Percentiles rank a stretch among this genome's conserved stretches.
Evolutionary conservation across 768 basidiomycete species (phyloP).

Genomic region (Suillus spraguei): DNA sequence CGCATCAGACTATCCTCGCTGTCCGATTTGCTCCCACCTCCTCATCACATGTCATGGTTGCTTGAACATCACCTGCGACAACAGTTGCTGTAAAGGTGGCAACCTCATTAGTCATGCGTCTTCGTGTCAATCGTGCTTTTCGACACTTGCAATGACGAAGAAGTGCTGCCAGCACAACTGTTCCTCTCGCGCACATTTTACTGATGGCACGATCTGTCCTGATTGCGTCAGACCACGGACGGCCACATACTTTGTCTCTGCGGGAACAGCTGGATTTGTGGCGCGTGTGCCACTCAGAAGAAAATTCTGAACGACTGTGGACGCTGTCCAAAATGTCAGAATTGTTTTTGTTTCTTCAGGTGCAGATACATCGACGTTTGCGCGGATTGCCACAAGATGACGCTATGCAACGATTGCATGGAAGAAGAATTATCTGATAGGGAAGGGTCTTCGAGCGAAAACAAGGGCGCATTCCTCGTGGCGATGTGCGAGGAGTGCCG

Average conservation of each 20-base stretch:
- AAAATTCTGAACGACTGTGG: background rate
- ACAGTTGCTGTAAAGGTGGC: too few relatives aligned
- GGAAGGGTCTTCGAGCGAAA: background rate
- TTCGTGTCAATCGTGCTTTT: background rate
- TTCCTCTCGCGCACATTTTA: background rate
- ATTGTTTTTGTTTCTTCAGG: slow-evolving; percentile 19
- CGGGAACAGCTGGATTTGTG: background rate
- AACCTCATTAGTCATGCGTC: background rate
- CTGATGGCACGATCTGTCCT: background rate
- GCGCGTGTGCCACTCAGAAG: background rate
- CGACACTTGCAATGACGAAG: background rate
- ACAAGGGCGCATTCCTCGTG: background rate
- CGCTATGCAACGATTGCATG: slow-evolving; percentile 27
- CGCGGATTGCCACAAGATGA: slow-evolving; percentile 21
- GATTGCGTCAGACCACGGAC: background rate
- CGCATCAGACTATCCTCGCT: too few relatives aligned
- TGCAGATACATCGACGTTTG: slow-evolving; percentile 31
- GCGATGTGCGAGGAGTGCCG: background rate
- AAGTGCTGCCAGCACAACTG: background rate
- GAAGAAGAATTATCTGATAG: slow-evolving; percentile 22
- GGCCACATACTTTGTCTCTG: background rate
- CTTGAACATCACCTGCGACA: background rate
- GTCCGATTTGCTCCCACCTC: too few relatives aligned
- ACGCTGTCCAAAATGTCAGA: slow-evolving; percentile 22
- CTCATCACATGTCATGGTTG: background rate